phyloP scores from a whole-genome alignment of 129 eudicot genomes.

The Flaveria linearis region DNA sequence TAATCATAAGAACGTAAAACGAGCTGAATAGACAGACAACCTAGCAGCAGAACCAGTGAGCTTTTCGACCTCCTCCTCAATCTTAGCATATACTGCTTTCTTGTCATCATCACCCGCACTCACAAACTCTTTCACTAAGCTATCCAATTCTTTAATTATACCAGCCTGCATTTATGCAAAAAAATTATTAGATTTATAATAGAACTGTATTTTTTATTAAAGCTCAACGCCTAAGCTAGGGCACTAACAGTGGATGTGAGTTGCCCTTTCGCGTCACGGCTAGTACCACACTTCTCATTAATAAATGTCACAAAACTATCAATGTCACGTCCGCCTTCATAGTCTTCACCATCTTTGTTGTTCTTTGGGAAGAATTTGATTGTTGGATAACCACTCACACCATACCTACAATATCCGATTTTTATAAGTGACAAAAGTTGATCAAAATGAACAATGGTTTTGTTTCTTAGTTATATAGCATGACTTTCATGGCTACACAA shows the following conservation, averaged over 20 bases:
- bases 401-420: conserved; percentile 49
- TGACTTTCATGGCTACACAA: conserved; percentile 9
- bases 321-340: conserved; percentile 73
- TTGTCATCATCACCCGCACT: conserved; percentile 35
- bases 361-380: conserved; percentile 77
- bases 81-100: conserved; percentile 36
- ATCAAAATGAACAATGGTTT: background rate
- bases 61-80: conserved; percentile 52
- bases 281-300: conserved; percentile 79
- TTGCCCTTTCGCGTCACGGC: conserved; percentile 82
- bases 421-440: conserved; percentile 17
- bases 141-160: conserved; percentile 52
- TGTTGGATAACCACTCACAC: conserved; percentile 82
- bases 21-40: conserved; percentile 36
- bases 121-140: conserved; percentile 42
- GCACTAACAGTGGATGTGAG: conserved; percentile 62
- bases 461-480: background rate
- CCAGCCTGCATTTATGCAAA: conserved; percentile 68
- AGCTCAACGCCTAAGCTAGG: background rate
- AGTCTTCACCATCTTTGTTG: conserved; percentile 85
- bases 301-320: conserved; percentile 59
- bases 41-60: conserved; percentile 81
- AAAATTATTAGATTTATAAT: background rate
- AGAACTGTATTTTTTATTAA: background rate
- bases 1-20: background rate